Conservation (phyloP, 495 filamentous ascomycete genomes). For the Aspergillus funiculosus region DNA sequence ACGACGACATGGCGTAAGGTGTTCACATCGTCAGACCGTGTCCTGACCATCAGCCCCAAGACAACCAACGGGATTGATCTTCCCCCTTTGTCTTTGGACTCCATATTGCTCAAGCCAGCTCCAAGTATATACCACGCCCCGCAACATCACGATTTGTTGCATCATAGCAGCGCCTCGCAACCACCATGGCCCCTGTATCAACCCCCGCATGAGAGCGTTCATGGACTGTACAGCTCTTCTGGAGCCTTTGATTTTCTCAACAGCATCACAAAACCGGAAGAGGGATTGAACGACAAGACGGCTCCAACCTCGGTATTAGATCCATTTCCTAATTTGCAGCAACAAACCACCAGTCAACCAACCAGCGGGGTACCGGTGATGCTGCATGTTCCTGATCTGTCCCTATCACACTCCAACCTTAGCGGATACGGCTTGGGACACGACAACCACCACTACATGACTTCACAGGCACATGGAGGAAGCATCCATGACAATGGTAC, state of each 20-base stretch:
- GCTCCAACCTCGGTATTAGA: slow-evolving; percentile 40
- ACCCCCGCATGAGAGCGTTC: slow-evolving; percentile 33
- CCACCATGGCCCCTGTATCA: slow-evolving; percentile 38
- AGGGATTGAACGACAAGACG: slow-evolving; percentile 35
- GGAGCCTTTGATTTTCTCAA: slow-evolving; percentile 35
- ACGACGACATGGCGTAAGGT: slow-evolving; percentile 50
- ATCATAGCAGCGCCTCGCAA: slow-evolving; percentile 27
- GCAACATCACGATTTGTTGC: slow-evolving; percentile 32
- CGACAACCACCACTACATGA: slow-evolving; percentile 35
- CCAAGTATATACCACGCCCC: slow-evolving; percentile 33
- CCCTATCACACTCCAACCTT: slow-evolving; percentile 32
- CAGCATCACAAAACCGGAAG: slow-evolving; percentile 36
- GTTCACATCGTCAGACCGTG: slow-evolving; percentile 39
- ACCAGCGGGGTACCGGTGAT: slow-evolving; percentile 31
- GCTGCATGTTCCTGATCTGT: slow-evolving; percentile 39
- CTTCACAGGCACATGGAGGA: slow-evolving; percentile 28
- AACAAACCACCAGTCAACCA: slow-evolving; percentile 31
- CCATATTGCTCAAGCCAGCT: slow-evolving; percentile 33
- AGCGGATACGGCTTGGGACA: slow-evolving; percentile 31
- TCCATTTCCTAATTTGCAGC: slow-evolving; percentile 31
- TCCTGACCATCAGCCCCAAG: slow-evolving; percentile 35
- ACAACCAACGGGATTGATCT: slow-evolving; percentile 33
- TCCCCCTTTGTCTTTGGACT: slow-evolving; percentile 38
- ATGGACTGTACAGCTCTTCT: slow-evolving; percentile 33
- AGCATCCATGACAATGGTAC: slow-evolving; percentile 35